Base-by-base conservation (phyloP, 148 eudicot genomes). In the Vaccinium corymbosum region DNA sequence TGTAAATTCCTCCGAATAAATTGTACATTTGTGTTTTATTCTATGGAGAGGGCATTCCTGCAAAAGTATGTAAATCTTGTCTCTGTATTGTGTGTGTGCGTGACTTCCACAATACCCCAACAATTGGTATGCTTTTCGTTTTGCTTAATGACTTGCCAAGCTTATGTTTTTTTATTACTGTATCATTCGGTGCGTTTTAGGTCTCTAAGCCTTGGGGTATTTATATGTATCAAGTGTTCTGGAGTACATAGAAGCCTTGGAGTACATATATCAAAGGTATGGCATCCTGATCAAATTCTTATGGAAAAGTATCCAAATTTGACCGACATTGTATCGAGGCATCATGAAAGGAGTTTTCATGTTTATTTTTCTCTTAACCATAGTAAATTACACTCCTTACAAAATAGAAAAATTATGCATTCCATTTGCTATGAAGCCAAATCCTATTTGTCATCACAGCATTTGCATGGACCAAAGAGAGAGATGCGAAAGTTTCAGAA, bases 231-330 rank as follows among this genome's bases (percentile, higher is more conserved):
- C 87, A 93, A 97, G 88, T 97, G 99, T 88, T 94, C 99, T 59
- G 99, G 99, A 81, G 95, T 92, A 70, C 99, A 97, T 84, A 90
- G 98, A 92, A 94, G 98, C 90, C 97, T 96, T 62, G 98, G 98
- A 84, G 98, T 91, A 86, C 98, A 96, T 85, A 89, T 94, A 85
- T 91, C 99, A 72, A 92, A 97, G 98, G 99, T 94, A 83, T 51
- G 81, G 71, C 48, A 62, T 25, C 17, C 19, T 27, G 32, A 51
- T 16, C 56, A 70, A 16, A 82, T 32, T 70, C 51, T 32, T 81
- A 27, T 15, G 56, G 7, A 52, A 49, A 81, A 27, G 74, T 82
- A 50, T 82, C 22, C 27, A n/a, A 15, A 17, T 49, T 68, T 25
- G 22, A 61, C 9, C 9, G 35, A 35, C n/a, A 20, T 38, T 59